Percentiles rank a stretch among this genome's conserved stretches.
Conservation (phyloP, 768 basidiomycete genomes). For the Hericium alpestre region DNA sequence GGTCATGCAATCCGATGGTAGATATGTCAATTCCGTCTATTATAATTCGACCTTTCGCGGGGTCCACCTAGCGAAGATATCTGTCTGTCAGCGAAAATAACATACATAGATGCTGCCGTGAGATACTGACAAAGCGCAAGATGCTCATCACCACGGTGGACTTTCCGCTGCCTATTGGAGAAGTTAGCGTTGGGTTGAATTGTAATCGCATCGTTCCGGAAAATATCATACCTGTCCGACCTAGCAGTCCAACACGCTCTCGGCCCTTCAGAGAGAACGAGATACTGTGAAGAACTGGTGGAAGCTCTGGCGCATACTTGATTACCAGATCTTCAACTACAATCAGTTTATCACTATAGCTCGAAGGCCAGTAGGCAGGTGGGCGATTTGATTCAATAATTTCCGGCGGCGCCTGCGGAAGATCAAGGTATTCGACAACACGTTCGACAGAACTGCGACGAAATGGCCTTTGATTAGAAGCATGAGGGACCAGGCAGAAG, state of each 20-base stretch:
- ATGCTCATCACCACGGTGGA: conserved; percentile 82
- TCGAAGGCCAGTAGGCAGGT: conserved; percentile 91
- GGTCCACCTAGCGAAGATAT: conserved; percentile 47
- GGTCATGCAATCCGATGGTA: conserved; percentile 72
- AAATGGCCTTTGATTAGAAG: not conserved
- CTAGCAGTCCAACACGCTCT: conserved; percentile 72
- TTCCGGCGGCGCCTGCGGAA: conserved; percentile 79
- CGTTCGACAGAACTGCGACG: conserved; percentile 71
- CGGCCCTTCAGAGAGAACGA: conserved; percentile 63
- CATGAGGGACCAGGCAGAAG: not conserved
- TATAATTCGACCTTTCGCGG: conserved; percentile 59
- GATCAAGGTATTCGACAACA: conserved; percentile 79
- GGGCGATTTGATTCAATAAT: conserved; percentile 64
- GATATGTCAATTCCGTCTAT: conserved; percentile 87
- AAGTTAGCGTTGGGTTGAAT: conserved; percentile 2
- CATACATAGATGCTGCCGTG: not conserved
- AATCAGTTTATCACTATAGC: conserved; percentile 49
- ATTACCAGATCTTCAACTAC: conserved; percentile 57
- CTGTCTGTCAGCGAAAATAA: not conserved
- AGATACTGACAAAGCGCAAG: conserved; percentile 56
- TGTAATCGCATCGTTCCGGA: not conserved
- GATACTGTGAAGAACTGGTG: conserved; percentile 64
- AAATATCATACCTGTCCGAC: conserved; percentile 48
- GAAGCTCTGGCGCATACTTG: conserved; percentile 79
- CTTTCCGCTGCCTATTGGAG: conserved; percentile 54